Evolutionary conservation across 139 green algal genomes (phyloP).

Genomic region (Chlorella sorokiniana): DNA sequence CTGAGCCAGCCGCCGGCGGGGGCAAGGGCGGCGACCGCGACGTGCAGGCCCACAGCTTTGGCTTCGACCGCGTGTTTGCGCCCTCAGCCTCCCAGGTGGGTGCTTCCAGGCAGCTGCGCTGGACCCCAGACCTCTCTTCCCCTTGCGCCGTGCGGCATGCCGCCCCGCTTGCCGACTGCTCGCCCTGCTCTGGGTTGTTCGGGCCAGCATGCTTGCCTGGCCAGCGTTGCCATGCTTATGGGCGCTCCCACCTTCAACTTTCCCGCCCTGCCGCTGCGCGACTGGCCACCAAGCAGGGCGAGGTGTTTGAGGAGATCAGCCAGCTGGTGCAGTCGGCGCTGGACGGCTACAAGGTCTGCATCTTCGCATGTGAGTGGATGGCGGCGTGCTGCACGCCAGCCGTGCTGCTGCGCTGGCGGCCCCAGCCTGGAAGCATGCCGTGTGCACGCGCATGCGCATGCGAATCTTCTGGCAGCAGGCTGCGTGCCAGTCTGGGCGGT

Average conservation of each 20-base stretch:
- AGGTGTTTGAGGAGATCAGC: conserved; percentile 87
- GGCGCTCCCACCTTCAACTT: no score
- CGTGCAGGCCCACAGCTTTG: conserved; percentile 67
- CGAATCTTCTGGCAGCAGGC: no score
- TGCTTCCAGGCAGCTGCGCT: no score
- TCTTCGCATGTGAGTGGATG: conserved; percentile 79
- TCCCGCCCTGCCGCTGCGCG: neutral
- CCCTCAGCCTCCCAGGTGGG: conserved; percentile 14
- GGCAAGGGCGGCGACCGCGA: conserved; percentile 30
- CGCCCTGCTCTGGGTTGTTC: neutral
- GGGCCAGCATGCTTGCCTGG: no score
- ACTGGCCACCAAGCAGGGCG: conserved; percentile 63
- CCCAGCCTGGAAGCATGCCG: no score
- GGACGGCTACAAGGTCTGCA: conserved; percentile 77
- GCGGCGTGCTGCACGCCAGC: neutral
- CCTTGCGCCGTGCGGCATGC: no score
- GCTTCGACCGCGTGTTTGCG: conserved; percentile 83
- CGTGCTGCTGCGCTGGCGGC: neutral
- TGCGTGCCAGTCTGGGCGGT: no score
- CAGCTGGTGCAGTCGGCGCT: conserved; percentile 87
- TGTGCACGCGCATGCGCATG: no score
- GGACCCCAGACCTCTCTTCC: no score
- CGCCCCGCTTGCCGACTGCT: no score
- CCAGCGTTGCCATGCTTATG: no score
- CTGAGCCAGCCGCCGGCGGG: conserved; percentile 11